phyloP scores from a whole-genome alignment of 2,329 filamentous ascomycete species.

The Venturia asperata region DNA sequence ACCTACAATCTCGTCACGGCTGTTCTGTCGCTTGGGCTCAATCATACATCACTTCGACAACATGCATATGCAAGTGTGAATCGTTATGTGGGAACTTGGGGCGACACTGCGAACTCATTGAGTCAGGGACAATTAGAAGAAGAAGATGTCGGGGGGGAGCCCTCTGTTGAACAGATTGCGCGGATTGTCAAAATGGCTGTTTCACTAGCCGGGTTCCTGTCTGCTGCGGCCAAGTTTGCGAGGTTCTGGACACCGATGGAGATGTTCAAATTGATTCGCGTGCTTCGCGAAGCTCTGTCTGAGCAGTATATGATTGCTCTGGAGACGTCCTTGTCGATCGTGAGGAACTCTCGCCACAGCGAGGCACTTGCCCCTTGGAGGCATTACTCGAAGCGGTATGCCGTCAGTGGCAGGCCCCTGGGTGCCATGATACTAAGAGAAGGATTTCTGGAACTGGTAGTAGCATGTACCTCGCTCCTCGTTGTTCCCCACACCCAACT shows the following conservation, averaged over 20 bases:
- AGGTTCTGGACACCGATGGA: slow-evolving; percentile 75
- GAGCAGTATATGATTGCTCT: slow-evolving; percentile 79
- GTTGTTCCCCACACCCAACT: slow-evolving; percentile 56
- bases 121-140: slow-evolving; percentile 49
- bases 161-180: slow-evolving; percentile 43
- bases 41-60: slow-evolving; percentile 62
- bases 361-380: slow-evolving; percentile 79
- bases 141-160: slow-evolving; percentile 45
- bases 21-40: slow-evolving; percentile 70
- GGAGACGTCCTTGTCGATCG: slow-evolving; percentile 82
- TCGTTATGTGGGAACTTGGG: slow-evolving; percentile 66
- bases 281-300: slow-evolving; percentile 66
- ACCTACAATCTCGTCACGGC: slow-evolving; percentile 72
- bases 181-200: slow-evolving; percentile 70
- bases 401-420: slow-evolving; percentile 68
- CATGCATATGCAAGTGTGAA: slow-evolving; percentile 60
- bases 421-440: slow-evolving; percentile 87
- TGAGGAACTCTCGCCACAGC: slow-evolving; percentile 67
- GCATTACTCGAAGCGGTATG: slow-evolving; percentile 75
- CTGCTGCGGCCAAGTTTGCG: slow-evolving; percentile 69
- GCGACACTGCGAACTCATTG: slow-evolving; percentile 51
- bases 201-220: slow-evolving; percentile 83
- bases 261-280: slow-evolving; percentile 64
- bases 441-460: slow-evolving; percentile 78
- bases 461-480: slow-evolving; percentile 68